Percentiles rank a stretch among this genome's conserved stretches.
These are phyloP conservation scores for Lineolata rhizophorae DNA, from an alignment of 495 filamentous ascomycete genomes.

Conservation along the genomic window DNA sequence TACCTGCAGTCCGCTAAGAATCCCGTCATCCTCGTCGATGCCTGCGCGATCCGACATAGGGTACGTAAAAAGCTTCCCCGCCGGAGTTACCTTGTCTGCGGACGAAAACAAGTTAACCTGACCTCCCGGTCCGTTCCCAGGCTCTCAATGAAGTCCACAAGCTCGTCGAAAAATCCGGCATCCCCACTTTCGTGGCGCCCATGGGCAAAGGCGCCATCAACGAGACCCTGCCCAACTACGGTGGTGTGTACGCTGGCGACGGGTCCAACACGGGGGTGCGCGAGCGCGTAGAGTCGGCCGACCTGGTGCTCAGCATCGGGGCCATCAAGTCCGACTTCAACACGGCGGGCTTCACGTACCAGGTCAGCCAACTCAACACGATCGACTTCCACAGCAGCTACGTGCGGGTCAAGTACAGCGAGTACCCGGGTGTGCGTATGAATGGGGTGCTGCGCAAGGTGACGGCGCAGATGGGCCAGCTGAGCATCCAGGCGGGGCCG, in stretches of 20 bases:
- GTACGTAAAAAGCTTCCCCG: too few species aligned
- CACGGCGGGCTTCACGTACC: slow-evolving; percentile 73
- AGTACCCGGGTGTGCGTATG: slow-evolving; percentile 68
- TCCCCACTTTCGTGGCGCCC: slow-evolving; percentile 73
- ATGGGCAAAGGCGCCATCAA: slow-evolving; percentile 85
- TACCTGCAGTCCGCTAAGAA: slow-evolving; percentile 54
- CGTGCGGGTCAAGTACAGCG: slow-evolving; percentile 33
- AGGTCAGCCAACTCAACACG: slow-evolving; percentile 55
- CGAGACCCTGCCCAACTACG: slow-evolving; percentile 52
- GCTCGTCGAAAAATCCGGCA: slow-evolving; percentile 49
- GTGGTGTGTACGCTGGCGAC: slow-evolving; percentile 70
- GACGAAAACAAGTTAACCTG: too few species aligned
- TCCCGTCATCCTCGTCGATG: slow-evolving; percentile 72
- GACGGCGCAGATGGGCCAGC: slow-evolving; percentile 30
- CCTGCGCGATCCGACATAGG: slow-evolving; percentile 67
- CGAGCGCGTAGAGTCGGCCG: slow-evolving; percentile 54
- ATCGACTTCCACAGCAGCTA: slow-evolving; percentile 75
- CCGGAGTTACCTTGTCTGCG: too few species aligned
- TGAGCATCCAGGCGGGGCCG: slow-evolving; percentile 20
- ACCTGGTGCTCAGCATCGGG: slow-evolving; percentile 67
- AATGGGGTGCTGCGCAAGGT: slow-evolving; percentile 66
- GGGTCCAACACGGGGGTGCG: slow-evolving; percentile 51
- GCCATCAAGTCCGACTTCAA: slow-evolving; percentile 82
- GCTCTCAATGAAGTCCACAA: slow-evolving; percentile 51
- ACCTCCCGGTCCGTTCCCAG: background rate